phyloP scores from a whole-genome alignment of 257 asterid species.

The Gentiana dahurica region DNA sequence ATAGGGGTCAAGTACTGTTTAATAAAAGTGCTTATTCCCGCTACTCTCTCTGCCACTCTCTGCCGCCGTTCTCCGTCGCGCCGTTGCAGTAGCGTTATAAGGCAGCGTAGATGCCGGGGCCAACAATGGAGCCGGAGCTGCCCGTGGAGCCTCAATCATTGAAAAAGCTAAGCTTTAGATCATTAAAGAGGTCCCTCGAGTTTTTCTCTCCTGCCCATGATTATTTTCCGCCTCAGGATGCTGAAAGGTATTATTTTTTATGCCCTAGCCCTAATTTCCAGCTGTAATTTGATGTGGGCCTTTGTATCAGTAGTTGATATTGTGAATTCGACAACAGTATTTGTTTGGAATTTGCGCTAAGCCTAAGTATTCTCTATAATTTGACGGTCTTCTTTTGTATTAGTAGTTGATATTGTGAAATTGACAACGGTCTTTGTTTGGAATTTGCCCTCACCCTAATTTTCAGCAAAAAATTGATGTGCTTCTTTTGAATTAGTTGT shows the following conservation, averaged over 20 bases:
- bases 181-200: constrained; percentile 83
- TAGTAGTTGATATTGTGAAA: not conserved
- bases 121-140: constrained; percentile 56
- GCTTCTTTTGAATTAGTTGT: not conserved
- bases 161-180: constrained; percentile 81
- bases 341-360: constrained; percentile 42
- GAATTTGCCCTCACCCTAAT: constrained; percentile 2
- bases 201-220: constrained; percentile 76
- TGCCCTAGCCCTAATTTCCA: constrained; percentile 3
- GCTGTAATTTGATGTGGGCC: not conserved
- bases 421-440: not conserved
- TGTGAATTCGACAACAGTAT: no score
- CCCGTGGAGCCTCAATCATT: constrained; percentile 91
- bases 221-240: constrained; percentile 67
- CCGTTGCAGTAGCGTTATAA: constrained; percentile 2
- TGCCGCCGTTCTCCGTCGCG: not conserved
- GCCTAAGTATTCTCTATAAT: constrained; percentile 10
- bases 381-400: not conserved
- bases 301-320: not conserved
- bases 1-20: no score
- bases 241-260: constrained; percentile 45
- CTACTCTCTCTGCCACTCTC: not conserved
- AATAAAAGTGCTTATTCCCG: not conserved
- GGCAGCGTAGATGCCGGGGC: constrained; percentile 29
- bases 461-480: not conserved